Percentiles rank a stretch among this genome's conserved stretches.
Conservation (phyloP, 2,329 filamentous ascomycete species). For the Orbilia brochopaga region DNA sequence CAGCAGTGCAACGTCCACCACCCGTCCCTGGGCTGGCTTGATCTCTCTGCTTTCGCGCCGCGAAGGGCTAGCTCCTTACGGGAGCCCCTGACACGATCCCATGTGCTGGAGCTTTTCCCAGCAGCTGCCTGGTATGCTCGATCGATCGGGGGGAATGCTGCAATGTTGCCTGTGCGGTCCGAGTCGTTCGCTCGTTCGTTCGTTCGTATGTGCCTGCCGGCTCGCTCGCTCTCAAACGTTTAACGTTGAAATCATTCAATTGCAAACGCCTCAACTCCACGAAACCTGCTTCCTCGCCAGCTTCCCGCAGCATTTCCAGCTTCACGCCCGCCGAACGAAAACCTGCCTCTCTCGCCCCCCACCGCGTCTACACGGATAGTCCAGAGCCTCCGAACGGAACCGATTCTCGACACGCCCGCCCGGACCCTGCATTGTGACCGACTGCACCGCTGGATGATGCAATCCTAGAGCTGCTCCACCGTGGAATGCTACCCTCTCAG, state of each 20-base stretch:
- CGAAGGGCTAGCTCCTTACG: too few species aligned
- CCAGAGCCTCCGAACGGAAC: background rate
- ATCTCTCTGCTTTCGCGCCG: too few species aligned
- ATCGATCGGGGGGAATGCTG: too few species aligned
- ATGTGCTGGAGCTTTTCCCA: too few species aligned
- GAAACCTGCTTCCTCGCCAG: background rate
- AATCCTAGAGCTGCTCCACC: background rate
- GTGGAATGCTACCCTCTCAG: conserved; percentile 1
- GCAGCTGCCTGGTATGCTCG: too few species aligned
- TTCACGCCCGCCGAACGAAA: background rate
- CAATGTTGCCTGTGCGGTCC: too few species aligned
- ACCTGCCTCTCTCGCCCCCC: background rate
- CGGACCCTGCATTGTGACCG: background rate
- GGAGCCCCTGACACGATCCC: too few species aligned
- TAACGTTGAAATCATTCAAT: conserved; percentile 6
- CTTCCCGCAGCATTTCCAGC: background rate
- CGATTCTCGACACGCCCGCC: background rate
- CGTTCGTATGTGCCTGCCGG: too few species aligned
- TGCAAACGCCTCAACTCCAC: conserved; percentile 42
- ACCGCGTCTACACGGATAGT: background rate
- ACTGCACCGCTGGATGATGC: background rate
- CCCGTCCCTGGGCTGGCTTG: too few species aligned
- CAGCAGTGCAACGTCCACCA: too few species aligned
- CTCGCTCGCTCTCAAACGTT: too few species aligned
- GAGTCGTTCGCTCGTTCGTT: too few species aligned